Percentiles rank a stretch among this genome's conserved stretches.
phyloP scores from a whole-genome alignment of 1,284 basidiomycete genomes.

The Malassezia brasiliensis region DNA sequence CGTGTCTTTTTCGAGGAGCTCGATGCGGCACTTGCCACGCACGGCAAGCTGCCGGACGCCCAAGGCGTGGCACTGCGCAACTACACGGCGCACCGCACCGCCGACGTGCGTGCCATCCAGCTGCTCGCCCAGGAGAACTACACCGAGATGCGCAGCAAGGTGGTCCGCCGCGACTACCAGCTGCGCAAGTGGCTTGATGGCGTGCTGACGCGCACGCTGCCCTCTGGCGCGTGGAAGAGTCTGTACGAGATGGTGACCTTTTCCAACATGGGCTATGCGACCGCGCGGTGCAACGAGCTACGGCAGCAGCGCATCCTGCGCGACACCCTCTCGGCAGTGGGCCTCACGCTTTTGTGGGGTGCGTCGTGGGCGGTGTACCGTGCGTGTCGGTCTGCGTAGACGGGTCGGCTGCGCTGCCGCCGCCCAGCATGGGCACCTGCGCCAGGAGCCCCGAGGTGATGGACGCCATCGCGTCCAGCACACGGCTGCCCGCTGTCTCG shows the following conservation, averaged over 20 bases:
- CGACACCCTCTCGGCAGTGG: background rate
- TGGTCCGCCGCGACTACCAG: constrained; percentile 70
- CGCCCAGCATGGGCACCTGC: background rate
- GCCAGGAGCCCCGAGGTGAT: constrained; percentile 1
- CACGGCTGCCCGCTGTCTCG: background rate
- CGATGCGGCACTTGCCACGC: constrained; percentile 41
- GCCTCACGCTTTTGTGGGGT: background rate
- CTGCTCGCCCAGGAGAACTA: constrained; percentile 91
- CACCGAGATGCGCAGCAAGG: constrained; percentile 85
- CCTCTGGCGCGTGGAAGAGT: constrained; percentile 72
- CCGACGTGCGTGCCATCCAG: constrained; percentile 79
- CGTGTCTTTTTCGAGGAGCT: constrained; percentile 72
- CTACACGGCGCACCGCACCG: constrained; percentile 71
- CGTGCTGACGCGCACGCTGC: constrained; percentile 57
- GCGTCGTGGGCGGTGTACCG: background rate
- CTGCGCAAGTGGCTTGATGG: constrained; percentile 70
- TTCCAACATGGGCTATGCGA: constrained; percentile 80
- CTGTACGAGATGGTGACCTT: constrained; percentile 97
- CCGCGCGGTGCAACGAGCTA: constrained; percentile 58
- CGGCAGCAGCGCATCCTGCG: constrained; percentile 52
- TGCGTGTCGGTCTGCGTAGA: background rate
- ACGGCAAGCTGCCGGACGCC: constrained; percentile 16
- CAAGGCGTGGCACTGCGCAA: constrained; percentile 56
- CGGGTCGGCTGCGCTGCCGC: background rate
- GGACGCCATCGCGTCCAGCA: background rate